Evolutionary conservation across 148 eudicot genomes (phyloP).

Genomic region (Amaranthus cruentus): DNA sequence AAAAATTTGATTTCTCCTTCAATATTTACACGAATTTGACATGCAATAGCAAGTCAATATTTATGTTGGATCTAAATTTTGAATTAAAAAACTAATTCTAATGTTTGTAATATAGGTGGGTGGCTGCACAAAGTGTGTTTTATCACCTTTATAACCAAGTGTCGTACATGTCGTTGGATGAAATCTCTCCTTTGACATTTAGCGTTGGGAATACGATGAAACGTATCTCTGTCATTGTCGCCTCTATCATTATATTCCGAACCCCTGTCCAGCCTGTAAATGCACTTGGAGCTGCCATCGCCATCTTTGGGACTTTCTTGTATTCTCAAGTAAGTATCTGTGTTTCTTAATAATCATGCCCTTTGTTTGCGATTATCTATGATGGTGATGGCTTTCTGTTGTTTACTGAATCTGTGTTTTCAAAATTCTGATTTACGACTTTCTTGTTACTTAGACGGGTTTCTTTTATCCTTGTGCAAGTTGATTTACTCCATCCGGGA

Average conservation of each 20-base stretch:
- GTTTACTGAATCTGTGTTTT: neutral
- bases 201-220: slow-evolving; percentile 90
- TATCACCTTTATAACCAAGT: slow-evolving; percentile 87
- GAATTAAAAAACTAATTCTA: neutral
- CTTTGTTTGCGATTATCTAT: neutral
- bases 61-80: too few relatives aligned
- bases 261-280: slow-evolving; percentile 82
- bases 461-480: too few relatives aligned
- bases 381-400: neutral
- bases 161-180: slow-evolving; percentile 80
- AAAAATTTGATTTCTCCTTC: neutral
- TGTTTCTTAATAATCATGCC: neutral
- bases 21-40: neutral
- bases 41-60: too few relatives aligned
- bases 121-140: slow-evolving; percentile 83
- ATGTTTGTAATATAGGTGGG: slow-evolving; percentile 48
- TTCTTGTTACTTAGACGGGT: too few relatives aligned
- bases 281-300: slow-evolving; percentile 87
- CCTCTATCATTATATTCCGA: slow-evolving; percentile 80
- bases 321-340: slow-evolving; percentile 60
- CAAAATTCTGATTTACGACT: too few relatives aligned
- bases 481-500: too few relatives aligned
- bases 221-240: slow-evolving; percentile 77
- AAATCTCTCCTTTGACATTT: slow-evolving; percentile 82
- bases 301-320: slow-evolving; percentile 79